Percentiles rank a stretch among this genome's conserved stretches.
These are phyloP conservation scores for Isabelozyma pseudorhagii DNA, from an alignment of 805 yeast genomes.

Conservation along the genomic window DNA sequence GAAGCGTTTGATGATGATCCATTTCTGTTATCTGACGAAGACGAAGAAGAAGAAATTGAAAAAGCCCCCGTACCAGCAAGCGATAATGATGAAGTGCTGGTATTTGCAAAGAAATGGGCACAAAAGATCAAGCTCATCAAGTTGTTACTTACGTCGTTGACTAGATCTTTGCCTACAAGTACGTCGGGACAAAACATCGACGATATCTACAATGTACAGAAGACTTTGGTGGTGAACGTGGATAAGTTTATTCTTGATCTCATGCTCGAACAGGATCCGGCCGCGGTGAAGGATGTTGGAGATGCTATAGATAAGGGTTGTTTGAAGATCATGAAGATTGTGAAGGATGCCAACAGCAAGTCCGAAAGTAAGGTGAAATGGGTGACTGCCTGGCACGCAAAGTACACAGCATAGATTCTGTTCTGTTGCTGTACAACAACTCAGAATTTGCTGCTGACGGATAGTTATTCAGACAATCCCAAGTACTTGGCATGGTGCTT, in stretches of 20 bases:
- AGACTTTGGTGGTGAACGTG: conserved; percentile 39
- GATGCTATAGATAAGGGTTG: conserved; percentile 22
- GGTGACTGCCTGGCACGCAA: conserved; percentile 52
- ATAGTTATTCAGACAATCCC: conserved; percentile 20
- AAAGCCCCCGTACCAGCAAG: conserved; percentile 16
- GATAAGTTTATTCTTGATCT: conserved; percentile 61
- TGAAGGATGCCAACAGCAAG: conserved; percentile 45
- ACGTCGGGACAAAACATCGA: conserved; percentile 46
- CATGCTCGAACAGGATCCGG: conserved; percentile 46
- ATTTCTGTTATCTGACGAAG: conserved; percentile 44
- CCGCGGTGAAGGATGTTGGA: conserved; percentile 28
- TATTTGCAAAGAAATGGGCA: conserved; percentile 48
- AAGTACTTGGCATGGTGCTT: conserved; percentile 77
- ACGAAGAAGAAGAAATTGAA: conserved; percentile 20
- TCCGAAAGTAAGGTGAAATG: conserved; percentile 57
- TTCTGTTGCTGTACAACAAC: conserved; percentile 45
- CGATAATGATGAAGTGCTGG: conserved; percentile 27
- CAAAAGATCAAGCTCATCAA: conserved; percentile 55
- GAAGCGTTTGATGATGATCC: conserved; percentile 44
- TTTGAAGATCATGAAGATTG: conserved; percentile 28
- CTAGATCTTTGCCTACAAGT: conserved; percentile 52
- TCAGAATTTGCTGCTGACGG: conserved; percentile 19
- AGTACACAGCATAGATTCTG: conserved; percentile 22
- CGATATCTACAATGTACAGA: conserved; percentile 41
- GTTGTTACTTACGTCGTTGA: conserved; percentile 54